Conservation (phyloP, 2,329 filamentous ascomycete species). For the Gaeumannomyces sp. region DNA sequence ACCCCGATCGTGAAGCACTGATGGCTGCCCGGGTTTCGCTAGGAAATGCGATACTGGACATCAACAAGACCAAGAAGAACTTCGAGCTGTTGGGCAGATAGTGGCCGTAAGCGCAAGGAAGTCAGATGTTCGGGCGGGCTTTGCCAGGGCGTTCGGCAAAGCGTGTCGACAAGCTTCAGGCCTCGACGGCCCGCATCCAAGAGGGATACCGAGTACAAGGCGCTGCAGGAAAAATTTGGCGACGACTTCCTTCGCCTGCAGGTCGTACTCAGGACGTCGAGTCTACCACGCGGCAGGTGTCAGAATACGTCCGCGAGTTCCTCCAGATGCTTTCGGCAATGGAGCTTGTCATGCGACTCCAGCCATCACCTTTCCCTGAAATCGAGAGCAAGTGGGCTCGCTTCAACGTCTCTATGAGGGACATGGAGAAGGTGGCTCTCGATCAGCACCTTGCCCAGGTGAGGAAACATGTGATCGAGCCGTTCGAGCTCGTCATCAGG, state of each 20-base stretch:
- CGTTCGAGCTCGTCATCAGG: slow-evolving; percentile 32
- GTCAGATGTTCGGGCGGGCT: slow-evolving; percentile 75
- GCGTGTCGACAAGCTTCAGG: slow-evolving; percentile 75
- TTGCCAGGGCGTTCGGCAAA: slow-evolving; percentile 88
- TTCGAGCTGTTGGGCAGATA: slow-evolving; percentile 85
- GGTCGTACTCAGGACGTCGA: slow-evolving; percentile 93
- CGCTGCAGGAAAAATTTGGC: slow-evolving; percentile 78
- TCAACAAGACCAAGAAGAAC: slow-evolving; percentile 94
- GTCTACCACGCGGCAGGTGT: slow-evolving; percentile 77
- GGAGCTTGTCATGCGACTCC: slow-evolving; percentile 70
- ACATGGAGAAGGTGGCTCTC: slow-evolving; percentile 75
- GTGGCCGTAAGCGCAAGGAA: slow-evolving; percentile 85
- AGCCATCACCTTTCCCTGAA: slow-evolving; percentile 70
- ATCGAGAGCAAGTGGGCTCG: slow-evolving; percentile 91
- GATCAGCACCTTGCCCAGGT: slow-evolving; percentile 70
- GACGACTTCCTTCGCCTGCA: slow-evolving; percentile 91
- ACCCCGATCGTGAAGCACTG: slow-evolving; percentile 72
- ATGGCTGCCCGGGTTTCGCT: slow-evolving; percentile 43
- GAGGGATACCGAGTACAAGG: slow-evolving; percentile 79
- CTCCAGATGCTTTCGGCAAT: slow-evolving; percentile 75
- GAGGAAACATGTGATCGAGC: slow-evolving; percentile 76
- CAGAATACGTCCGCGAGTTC: slow-evolving; percentile 74
- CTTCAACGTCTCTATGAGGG: slow-evolving; percentile 80
- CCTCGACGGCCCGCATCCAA: slow-evolving; percentile 52
- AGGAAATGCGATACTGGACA: slow-evolving; percentile 69